Conservation (phyloP, 768 basidiomycete genomes). For the Pisolithus albus region DNA sequence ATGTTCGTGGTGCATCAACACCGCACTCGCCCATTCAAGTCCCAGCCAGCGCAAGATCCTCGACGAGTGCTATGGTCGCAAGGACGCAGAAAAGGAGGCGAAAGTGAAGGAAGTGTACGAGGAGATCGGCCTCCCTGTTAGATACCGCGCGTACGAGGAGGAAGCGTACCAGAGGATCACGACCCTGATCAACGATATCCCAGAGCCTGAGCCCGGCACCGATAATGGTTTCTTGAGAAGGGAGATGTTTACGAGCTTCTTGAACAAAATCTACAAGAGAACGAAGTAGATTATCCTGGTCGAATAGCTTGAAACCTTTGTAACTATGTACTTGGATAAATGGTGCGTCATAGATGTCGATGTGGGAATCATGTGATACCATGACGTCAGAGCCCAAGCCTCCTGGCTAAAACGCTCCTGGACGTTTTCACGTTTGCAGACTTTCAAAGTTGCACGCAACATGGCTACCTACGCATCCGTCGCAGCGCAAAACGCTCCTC, state of each 20-base stretch:
- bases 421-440: no score
- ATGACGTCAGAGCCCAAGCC: no score
- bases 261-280: slow-evolving; percentile 78
- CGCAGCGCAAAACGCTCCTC: no score
- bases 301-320: no score
- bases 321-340: no score
- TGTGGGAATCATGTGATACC: no score
- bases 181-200: slow-evolving; percentile 63
- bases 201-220: slow-evolving; percentile 43
- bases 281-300: slow-evolving; percentile 35
- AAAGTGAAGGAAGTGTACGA: slow-evolving; percentile 69
- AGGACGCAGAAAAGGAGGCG: slow-evolving; percentile 41
- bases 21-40: slow-evolving; percentile 55
- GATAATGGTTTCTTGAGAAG: slow-evolving; percentile 42
- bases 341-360: no score
- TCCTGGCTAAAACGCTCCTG: no score
- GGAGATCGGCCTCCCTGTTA: slow-evolving; percentile 52
- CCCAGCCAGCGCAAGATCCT: slow-evolving; percentile 52
- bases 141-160: slow-evolving; percentile 78
- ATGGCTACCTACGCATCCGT: no score
- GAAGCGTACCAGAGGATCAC: slow-evolving; percentile 59
- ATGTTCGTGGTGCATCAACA: slow-evolving; percentile 94
- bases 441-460: no score
- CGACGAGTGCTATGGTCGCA: slow-evolving; percentile 64
- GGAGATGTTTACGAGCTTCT: slow-evolving; percentile 78